Base-by-base conservation (phyloP, 2,329 filamentous ascomycete species). In the Xylariaceae sp. region DNA sequence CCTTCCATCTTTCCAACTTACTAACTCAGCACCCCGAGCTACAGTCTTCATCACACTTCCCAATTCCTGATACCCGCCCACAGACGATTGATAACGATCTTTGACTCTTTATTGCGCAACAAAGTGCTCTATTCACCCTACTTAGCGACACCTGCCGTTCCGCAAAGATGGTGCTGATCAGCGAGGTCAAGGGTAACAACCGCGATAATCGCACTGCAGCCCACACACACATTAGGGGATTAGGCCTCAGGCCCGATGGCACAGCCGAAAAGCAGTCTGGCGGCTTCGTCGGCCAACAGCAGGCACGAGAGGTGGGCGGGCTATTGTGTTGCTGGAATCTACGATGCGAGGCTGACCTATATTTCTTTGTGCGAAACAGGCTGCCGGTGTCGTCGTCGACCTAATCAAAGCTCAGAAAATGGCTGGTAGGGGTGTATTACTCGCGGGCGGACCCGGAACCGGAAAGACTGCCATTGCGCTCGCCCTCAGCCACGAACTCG, bases 381-480 rank as follows among this genome's bases (percentile, higher is more conserved):
- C 95, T 72, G 96, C 91, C 71, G 95, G 95, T 73, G 88, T 99
- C 42, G 90, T 99, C 41, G 95, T 98, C 70, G 95, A 98, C 73
- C 82, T 99, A 63, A 96, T 99, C 73, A 90, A 89, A 73, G 88
- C 91, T 57, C 96, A 96, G 80, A 98, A 96, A 79, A 97, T 99
- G 93, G 91, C 93, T 7, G 95, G 95, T 49, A 87, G 95, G 67
- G 95, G 93, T 58, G 92, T 99, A 50, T 77, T 99, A 66, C 85
- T 99, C 50, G 93, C 95, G 48, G 95, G 95, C 68, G 95, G 95
- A 7, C 95, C 95, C 26, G 95, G 93, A 59, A 98, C 95, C 0
- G 95, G 95, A 74, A 99, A 99, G 81, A 99, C 95, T 23, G 95
- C 95, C 23, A 86, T 99, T 62, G 95, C 95, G 47, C 84, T 98